These are phyloP conservation scores for Pleurotus ostreatus DNA, from an alignment of 768 basidiomycete species.

Conservation along the genomic window DNA sequence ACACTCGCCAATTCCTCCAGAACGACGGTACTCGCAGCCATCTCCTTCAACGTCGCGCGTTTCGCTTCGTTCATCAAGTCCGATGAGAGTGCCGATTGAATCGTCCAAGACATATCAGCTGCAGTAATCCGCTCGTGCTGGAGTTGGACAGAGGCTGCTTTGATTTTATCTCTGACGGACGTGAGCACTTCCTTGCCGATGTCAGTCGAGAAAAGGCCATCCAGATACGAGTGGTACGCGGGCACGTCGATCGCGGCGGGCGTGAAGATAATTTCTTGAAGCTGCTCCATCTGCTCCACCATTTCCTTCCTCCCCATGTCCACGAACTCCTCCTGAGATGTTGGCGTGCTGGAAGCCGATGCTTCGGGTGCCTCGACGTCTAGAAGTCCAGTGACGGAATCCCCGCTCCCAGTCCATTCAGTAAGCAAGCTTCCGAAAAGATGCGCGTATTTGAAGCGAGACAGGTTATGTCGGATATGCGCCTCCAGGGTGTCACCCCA, in stretches of 20 bases:
- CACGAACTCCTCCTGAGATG: slow-evolving; percentile 16
- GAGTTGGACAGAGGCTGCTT: slow-evolving; percentile 23
- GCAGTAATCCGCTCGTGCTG: slow-evolving; percentile 20
- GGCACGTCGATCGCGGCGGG: slow-evolving; percentile 27
- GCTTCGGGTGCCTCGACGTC: slow-evolving; percentile 8
- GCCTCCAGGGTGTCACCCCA: slow-evolving; percentile 36
- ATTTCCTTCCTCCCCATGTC: slow-evolving; percentile 36
- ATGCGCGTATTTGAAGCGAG: slow-evolving; percentile 35
- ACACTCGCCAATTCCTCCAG: slow-evolving; percentile 40
- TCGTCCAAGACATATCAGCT: slow-evolving; percentile 24
- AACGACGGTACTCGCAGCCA: slow-evolving; percentile 32
- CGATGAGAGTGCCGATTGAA: slow-evolving; percentile 29
- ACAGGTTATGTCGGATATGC: slow-evolving; percentile 31
- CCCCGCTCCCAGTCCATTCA: slow-evolving; percentile 40
- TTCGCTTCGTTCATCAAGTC: slow-evolving; percentile 38
- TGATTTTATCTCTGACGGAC: slow-evolving; percentile 24
- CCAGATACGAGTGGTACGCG: slow-evolving; percentile 30
- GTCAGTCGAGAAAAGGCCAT: slow-evolving; percentile 30
- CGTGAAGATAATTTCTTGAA: slow-evolving; percentile 37
- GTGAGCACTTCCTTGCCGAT: slow-evolving; percentile 25
- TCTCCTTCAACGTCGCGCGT: slow-evolving; percentile 35
- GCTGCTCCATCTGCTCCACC: slow-evolving; percentile 35
- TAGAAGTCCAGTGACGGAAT: slow-evolving; percentile 26
- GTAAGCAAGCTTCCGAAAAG: slow-evolving; percentile 39
- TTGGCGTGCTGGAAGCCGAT: slow-evolving; percentile 9